Evolutionary conservation across 768 basidiomycete genomes (phyloP).

Genomic region (Agaricus bisporus): DNA sequence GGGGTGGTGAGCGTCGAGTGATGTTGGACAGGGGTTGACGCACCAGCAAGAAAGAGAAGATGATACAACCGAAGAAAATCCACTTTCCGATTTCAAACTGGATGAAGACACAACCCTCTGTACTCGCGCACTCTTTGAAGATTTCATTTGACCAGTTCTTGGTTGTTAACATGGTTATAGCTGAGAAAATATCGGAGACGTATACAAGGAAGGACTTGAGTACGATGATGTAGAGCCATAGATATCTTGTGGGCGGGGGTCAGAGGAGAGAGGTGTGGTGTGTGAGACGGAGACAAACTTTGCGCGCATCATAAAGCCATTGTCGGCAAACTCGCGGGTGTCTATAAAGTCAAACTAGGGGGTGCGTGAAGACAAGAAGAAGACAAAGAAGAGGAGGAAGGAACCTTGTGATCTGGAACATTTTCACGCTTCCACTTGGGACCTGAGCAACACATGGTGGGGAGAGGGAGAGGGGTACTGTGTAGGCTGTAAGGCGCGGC

Average conservation of each 20-base stretch:
- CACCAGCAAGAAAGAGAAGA: conserved; percentile 94
- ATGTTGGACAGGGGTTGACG: conserved; percentile 19
- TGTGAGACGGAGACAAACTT: conserved; percentile 46
- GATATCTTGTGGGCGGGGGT: conserved; percentile 52
- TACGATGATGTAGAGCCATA: conserved; percentile 89
- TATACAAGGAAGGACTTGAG: conserved; percentile 97
- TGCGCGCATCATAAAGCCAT: conserved; percentile 78
- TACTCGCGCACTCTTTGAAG: conserved; percentile 61
- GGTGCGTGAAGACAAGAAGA: background rate
- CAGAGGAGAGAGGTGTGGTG: background rate
- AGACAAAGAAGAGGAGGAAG: conserved; percentile 11
- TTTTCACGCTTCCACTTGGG: conserved; percentile 95
- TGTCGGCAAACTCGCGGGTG: conserved; percentile 86
- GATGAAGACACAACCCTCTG: conserved; percentile 74
- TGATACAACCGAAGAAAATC: conserved; percentile 97
- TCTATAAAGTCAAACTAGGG: conserved; percentile 94
- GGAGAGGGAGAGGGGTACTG: conserved; percentile 13
- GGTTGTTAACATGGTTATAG: conserved; percentile 92
- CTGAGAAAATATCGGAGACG: conserved; percentile 95
- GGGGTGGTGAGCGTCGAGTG: background rate
- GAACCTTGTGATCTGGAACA: conserved; percentile 95
- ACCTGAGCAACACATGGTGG: conserved; percentile 59
- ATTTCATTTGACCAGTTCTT: conserved; percentile 89
- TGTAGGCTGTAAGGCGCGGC: conserved; percentile 22
- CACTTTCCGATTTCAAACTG: conserved; percentile 89